These are phyloP conservation scores for Tieghemiomyces parasiticus DNA, from an alignment of 192 early-diverging fungal species.

Conservation along the genomic window DNA sequence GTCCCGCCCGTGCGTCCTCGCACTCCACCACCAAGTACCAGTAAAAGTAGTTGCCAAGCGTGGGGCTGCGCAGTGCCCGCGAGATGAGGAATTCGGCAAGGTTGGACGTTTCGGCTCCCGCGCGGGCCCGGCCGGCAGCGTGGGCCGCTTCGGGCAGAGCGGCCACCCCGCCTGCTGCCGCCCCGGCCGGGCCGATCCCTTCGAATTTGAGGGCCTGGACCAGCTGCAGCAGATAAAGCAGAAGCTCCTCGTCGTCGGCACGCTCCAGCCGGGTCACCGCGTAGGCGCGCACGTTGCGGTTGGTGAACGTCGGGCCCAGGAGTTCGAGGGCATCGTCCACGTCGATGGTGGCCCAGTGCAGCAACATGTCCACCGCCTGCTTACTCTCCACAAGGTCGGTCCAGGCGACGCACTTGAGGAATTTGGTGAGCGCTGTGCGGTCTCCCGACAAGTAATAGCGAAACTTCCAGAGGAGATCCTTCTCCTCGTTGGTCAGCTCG, in stretches of 20 bases:
- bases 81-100: constrained; percentile 83
- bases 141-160: not conserved
- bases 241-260: constrained; percentile 89
- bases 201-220: constrained; percentile 98
- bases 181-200: constrained; percentile 25
- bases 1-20: constrained; percentile 67
- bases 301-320: constrained; percentile 71
- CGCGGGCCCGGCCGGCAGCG: not conserved
- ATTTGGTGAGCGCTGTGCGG: constrained; percentile 93
- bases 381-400: constrained; percentile 76
- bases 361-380: constrained; percentile 80
- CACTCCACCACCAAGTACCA: constrained; percentile 98
- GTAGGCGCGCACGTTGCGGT: constrained; percentile 65
- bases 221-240: constrained; percentile 87
- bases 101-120: constrained; percentile 22
- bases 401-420: constrained; percentile 95
- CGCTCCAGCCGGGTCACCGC: constrained; percentile 79
- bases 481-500: constrained; percentile 65
- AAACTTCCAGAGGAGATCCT: constrained; percentile 97
- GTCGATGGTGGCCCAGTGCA: constrained; percentile 81
- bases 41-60: constrained; percentile 87
- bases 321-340: constrained; percentile 94
- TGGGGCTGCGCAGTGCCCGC: constrained; percentile 63
- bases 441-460: constrained; percentile 88
- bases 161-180: not conserved